Conservation (phyloP, 2,329 filamentous ascomycete genomes). For the Microsporum canis region DNA sequence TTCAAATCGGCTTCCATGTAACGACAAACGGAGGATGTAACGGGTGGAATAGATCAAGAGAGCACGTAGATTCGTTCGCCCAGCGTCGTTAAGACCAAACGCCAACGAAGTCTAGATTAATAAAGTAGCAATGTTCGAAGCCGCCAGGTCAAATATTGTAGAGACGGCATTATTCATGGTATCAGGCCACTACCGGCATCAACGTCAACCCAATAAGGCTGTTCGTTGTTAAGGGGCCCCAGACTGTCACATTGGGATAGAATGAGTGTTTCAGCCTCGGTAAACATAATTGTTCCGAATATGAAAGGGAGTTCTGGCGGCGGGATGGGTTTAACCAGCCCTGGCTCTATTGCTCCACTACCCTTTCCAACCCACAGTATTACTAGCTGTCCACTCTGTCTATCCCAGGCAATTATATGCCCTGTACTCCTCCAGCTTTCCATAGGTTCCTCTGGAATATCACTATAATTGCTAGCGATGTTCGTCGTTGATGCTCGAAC, state of each 20-base stretch:
- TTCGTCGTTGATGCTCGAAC: constrained; percentile 11
- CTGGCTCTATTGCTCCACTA: constrained; percentile 17
- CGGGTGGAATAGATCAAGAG: neutral
- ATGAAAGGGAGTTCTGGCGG: neutral
- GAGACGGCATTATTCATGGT: neutral
- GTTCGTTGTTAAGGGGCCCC: constrained; percentile 7
- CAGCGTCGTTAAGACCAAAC: too few relatives aligned
- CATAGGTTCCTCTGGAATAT: neutral
- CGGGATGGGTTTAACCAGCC: constrained; percentile 14
- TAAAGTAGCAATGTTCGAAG: neutral
- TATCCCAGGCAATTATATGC: constrained; percentile 30
- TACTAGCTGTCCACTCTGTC: constrained; percentile 21
- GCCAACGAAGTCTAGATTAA: too few relatives aligned
- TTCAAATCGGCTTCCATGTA: neutral
- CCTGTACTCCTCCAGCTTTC: constrained; percentile 24
- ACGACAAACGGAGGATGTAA: neutral
- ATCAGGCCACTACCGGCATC: constrained; percentile 17
- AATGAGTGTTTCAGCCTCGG: neutral
- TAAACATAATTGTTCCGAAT: constrained; percentile 3
- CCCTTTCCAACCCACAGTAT: constrained; percentile 23
- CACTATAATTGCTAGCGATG: neutral
- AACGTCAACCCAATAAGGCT: constrained; percentile 20
- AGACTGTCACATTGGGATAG: neutral
- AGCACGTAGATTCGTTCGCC: neutral
- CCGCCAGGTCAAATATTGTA: neutral